phyloP scores from a whole-genome alignment of 352 stramenopile species.

The Phytopythium chamaehyphon region DNA sequence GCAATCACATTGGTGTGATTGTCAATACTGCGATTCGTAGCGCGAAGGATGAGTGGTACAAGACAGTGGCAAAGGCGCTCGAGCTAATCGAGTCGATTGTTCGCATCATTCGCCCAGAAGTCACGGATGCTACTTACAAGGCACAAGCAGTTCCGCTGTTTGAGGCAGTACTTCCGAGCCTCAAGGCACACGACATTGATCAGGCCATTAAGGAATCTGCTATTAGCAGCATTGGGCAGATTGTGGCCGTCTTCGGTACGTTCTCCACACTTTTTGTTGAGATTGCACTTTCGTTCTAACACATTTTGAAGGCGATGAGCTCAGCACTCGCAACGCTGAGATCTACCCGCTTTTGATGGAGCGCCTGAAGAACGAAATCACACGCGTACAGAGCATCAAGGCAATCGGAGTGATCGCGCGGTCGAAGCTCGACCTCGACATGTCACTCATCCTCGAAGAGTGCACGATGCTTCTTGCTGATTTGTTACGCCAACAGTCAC shows the following conservation, averaged over 20 bases:
- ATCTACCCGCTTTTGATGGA: constrained; percentile 94
- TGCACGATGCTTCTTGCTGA: constrained; percentile 84
- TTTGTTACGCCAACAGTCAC: constrained; percentile 94
- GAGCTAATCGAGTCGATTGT: constrained; percentile 92
- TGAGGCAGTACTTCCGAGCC: constrained; percentile 90
- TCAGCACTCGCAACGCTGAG: constrained; percentile 72
- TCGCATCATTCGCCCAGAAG: constrained; percentile 59
- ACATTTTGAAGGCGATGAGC: constrained; percentile 57
- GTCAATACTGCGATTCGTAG: constrained; percentile 86
- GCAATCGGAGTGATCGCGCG: constrained; percentile 89
- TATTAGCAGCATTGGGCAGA: constrained; percentile 89
- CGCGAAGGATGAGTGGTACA: constrained; percentile 98
- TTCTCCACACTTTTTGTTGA: constrained; percentile 2
- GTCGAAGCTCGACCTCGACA: constrained; percentile 84
- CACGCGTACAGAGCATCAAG: constrained; percentile 95
- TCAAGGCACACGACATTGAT: constrained; percentile 96
- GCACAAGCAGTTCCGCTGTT: constrained; percentile 85
- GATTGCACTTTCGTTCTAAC: constrained; percentile 1
- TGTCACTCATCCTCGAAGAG: constrained; percentile 89
- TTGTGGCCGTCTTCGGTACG: constrained; percentile 74
- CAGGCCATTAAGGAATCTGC: constrained; percentile 99
- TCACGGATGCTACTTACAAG: constrained; percentile 30
- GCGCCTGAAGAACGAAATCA: constrained; percentile 98
- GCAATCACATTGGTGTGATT: constrained; percentile 72
- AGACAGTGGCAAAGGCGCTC: constrained; percentile 95